Evolutionary conservation across 1,139 yeast species (phyloP), one percentile per base, ranked within the genome.

Genomic region (Yamadazyma sp.): DNA sequence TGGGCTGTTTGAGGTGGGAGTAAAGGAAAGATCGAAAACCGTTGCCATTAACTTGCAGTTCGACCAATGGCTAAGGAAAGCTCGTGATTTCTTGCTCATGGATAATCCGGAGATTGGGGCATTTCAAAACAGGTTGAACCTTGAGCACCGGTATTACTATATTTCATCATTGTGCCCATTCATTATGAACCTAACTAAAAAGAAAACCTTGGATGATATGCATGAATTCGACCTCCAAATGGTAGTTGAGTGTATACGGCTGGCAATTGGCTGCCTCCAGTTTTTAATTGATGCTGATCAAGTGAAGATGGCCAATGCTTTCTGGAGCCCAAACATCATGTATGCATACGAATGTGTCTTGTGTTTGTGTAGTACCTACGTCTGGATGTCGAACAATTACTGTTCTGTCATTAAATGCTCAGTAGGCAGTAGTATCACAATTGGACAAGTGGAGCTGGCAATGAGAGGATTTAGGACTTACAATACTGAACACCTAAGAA

Each of bases 241-340:
- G 42, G 32, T 37, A 2, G 28, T 41, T 2, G 42, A 41, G 13
- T 40, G 45, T 31, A 13, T 40, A 2, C 31, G 29, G 6, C 18
- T n/a, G 18, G 14, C 33, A 1, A 11, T 37, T 4, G 30, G 25
- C 4, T 28, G 40, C 8, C 18, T 20, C 9, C 15, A 26, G 13
- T 2, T 37, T 2, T 17, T 42, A 9, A 17, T 21, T 2, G 33
- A 33, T n/a, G 24, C 35, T 4, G 45, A 42, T 14, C 24, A 37
- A 3, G 13, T 15, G 10, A 31, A 21, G 2, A 22, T 20, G 6
- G 17, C 40, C 14, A 42, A 42, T 17, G 23, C 41, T 2, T 32
- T 42, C 18, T 42, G 41, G 41, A 40, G 45, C 30, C 37, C 37
- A 6, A 41, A 42, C 29, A 25, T 39, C 4, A 23, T 21, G 16